Evolutionary conservation across 164 flowering plant species (phyloP).

Genomic region (Taxillus chinensis): DNA sequence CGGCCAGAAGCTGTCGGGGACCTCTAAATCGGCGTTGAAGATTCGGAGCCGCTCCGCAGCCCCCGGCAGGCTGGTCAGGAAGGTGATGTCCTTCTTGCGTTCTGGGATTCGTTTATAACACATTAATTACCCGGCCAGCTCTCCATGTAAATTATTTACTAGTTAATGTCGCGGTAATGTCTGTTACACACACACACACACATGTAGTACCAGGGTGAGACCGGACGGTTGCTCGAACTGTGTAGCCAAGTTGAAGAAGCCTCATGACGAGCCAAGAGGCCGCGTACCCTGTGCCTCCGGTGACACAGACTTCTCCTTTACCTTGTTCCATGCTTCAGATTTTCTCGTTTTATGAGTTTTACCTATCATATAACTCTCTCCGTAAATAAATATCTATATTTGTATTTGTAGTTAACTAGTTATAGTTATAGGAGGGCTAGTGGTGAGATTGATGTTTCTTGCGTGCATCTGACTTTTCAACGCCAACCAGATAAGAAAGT

Average conservation of each 20-base stretch:
- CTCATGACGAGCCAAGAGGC: conserved; percentile 31
- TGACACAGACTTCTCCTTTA: conserved; percentile 38
- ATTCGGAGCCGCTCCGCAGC: conserved; percentile 33
- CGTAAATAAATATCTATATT: no score
- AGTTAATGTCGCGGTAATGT: no score
- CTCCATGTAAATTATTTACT: no score
- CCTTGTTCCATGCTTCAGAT: conserved; percentile 6
- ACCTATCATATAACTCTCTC: no score
- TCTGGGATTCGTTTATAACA: conserved; percentile 6
- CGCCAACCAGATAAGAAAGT: no score
- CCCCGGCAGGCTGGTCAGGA: conserved; percentile 27
- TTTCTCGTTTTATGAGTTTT: no score
- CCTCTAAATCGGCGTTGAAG: conserved; percentile 35
- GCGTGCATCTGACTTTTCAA: no score
- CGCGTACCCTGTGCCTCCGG: conserved; percentile 45
- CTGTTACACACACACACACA: background rate
- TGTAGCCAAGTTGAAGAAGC: conserved; percentile 32
- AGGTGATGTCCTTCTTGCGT: conserved; percentile 25
- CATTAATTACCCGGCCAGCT: no score
- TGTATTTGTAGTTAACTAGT: no score
- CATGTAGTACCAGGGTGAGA: conserved; percentile 10
- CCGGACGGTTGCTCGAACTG: conserved; percentile 30
- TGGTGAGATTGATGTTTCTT: no score
- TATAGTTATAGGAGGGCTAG: no score
- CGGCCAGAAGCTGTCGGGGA: conserved; percentile 25